These are phyloP conservation scores for Botrytis deweyae DNA, from an alignment of 2,329 filamentous ascomycete genomes.

Conservation along the genomic window DNA sequence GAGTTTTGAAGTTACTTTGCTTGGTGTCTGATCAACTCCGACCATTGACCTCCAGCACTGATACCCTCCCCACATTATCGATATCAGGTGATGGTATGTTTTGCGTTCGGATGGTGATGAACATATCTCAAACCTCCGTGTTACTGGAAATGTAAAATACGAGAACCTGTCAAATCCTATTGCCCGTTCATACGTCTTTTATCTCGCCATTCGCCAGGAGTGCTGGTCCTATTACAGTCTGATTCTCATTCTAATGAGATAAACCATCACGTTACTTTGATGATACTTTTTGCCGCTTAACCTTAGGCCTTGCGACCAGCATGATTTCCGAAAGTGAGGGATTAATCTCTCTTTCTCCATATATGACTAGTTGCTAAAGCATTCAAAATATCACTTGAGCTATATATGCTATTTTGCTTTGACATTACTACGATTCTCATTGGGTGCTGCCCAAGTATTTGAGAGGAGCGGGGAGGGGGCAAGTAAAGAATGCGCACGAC, in stretches of 20 bases:
- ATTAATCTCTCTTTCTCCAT: background rate
- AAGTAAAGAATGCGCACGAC: background rate
- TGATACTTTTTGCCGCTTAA: background rate
- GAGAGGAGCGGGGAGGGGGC: too few species aligned
- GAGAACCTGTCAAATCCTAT: background rate
- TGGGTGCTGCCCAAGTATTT: background rate
- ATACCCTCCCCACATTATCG: background rate
- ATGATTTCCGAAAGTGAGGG: background rate
- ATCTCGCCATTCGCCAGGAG: background rate
- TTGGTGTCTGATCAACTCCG: background rate
- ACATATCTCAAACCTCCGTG: background rate
- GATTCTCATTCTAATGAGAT: too few species aligned
- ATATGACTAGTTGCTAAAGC: background rate
- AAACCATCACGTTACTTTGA: background rate
- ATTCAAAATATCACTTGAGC: fast-evolving
- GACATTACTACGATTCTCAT: background rate
- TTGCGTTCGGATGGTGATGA: background rate
- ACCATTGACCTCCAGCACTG: background rate
- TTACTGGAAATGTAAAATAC: background rate
- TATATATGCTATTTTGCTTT: background rate
- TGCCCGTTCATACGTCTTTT: fast-evolving
- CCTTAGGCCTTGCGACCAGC: background rate
- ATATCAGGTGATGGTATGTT: background rate
- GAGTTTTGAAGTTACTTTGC: background rate
- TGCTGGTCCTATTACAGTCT: background rate